Base-by-base conservation (phyloP, 2,329 filamentous ascomycete genomes). In the Penicillium sp. region DNA sequence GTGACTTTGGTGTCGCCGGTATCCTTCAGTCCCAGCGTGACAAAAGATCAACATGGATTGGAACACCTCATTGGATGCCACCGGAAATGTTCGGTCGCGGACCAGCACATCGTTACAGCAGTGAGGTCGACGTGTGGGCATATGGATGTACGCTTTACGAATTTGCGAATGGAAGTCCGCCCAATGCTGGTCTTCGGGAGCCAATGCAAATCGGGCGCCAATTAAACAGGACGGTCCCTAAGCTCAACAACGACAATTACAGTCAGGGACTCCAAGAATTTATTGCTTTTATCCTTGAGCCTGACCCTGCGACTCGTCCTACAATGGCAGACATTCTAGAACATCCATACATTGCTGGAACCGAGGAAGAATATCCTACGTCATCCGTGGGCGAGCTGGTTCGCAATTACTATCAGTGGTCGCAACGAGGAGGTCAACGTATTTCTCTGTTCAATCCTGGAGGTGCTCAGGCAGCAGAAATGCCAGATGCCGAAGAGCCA, bases 51-150 rank as follows among this genome's bases (percentile, higher is more conserved):
- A 87, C 84, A 4, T 84, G 86, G 66, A 82, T 87, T 46, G 84
- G 84, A 23, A 87, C 84, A 4, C 81, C 83, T 3, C 81, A 85
- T 62, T 87, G 83, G 81, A 85, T 87, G 83, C 81, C 84, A 6
- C 82, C 81, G 4, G 84, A 87, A 64, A 75, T 86, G 66, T 78
- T 78, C 56, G 62, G 64, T 42, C 64, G 65, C 3, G 63, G 65
- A 9, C 70, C 72, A 49, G 73, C 70, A 7, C 73, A 76, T 47
- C 69, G 74, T 45, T 79, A 79, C 52, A 74, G 76, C 12, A 77
- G 75, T 52, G 77, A 79, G 61, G 74, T 79, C 39, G 77, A 80
- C 62, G 75, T 79, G 3, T 80, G 77, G 77, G 76, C 76, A 15
- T 80, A 76, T 61, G 77, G 76, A 26, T 78, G 76, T 54, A 79